Evolutionary conservation across 2,329 filamentous ascomycete genomes (phyloP).

Genomic region (Geosmithia putterillii): DNA sequence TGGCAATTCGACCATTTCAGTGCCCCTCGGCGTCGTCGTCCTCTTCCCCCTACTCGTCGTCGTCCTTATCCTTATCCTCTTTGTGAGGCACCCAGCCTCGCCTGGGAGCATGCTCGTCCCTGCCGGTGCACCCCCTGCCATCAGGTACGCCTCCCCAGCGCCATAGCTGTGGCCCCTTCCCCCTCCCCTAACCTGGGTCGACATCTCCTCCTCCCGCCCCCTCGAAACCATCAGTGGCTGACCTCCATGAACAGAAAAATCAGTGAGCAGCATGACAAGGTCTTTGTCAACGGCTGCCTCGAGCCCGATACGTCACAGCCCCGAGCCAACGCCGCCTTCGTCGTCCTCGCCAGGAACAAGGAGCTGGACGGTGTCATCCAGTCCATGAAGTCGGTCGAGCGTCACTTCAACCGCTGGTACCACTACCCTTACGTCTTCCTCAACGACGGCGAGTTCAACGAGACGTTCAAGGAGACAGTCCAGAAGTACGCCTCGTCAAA

Average conservation of each 20-base stretch:
- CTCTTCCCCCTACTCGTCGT: conserved; percentile 87
- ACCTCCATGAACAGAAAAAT: conserved; percentile 60
- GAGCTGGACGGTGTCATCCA: conserved; percentile 93
- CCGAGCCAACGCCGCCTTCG: conserved; percentile 87
- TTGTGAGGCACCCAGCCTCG: conserved; percentile 77
- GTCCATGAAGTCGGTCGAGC: conserved; percentile 93
- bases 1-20: conserved; percentile 84
- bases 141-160: conserved; percentile 52
- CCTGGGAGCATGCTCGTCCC: conserved; percentile 77
- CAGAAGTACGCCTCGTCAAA: conserved; percentile 76
- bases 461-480: conserved; percentile 80
- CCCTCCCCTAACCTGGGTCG: neutral
- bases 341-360: conserved; percentile 90
- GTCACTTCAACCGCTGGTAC: conserved; percentile 98
- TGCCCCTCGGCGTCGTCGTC: conserved; percentile 84
- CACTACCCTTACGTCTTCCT: conserved; percentile 98
- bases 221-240: neutral
- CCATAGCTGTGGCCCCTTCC: too few relatives aligned
- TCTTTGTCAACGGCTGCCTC: conserved; percentile 84
- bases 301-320: conserved; percentile 67
- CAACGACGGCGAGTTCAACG: conserved; percentile 95
- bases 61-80: conserved; percentile 79
- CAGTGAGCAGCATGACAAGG: conserved; percentile 92
- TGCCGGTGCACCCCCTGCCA: conserved; percentile 74
- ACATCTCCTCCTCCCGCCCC: neutral